phyloP scores from a whole-genome alignment of 2,329 filamentous ascomycete genomes.

The Ophiostoma angusticollis region DNA sequence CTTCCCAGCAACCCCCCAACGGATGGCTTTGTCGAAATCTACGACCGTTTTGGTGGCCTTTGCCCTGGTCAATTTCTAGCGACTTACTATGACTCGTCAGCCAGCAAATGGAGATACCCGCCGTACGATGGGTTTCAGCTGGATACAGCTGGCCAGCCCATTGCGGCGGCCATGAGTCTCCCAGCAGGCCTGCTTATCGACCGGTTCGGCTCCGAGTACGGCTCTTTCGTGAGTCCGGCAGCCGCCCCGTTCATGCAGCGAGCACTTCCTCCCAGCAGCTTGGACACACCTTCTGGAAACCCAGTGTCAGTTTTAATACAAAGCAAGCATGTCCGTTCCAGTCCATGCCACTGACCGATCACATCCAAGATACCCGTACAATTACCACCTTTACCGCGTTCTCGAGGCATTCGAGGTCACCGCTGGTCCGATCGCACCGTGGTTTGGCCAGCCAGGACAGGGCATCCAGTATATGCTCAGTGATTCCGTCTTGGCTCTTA shows the following conservation, averaged over 20 bases:
- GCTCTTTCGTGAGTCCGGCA: constrained; percentile 29
- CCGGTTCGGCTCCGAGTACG: constrained; percentile 33
- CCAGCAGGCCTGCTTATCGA: constrained; percentile 30
- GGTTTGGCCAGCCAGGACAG: constrained; percentile 37
- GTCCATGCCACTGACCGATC: not conserved
- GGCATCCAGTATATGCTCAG: constrained; percentile 24
- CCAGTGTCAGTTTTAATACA: constrained; percentile 12
- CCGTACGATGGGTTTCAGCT: constrained; percentile 28
- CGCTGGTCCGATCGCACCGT: constrained; percentile 33
- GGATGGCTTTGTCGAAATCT: constrained; percentile 18
- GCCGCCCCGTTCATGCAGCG: constrained; percentile 34
- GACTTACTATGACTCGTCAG: constrained; percentile 19
- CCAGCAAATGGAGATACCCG: constrained; percentile 25
- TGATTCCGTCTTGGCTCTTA: constrained; percentile 19
- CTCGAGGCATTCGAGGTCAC: constrained; percentile 25
- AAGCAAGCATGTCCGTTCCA: no score
- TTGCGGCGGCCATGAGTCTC: constrained; percentile 29
- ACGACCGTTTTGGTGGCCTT: constrained; percentile 25
- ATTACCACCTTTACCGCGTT: constrained; percentile 36
- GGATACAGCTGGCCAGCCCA: constrained; percentile 22
- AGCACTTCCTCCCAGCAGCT: constrained; percentile 32
- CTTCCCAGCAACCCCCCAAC: constrained; percentile 23
- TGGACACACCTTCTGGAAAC: constrained; percentile 23
- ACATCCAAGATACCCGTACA: constrained; percentile 26
- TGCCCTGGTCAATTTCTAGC: constrained; percentile 28